Base-by-base conservation (phyloP, 1,284 basidiomycete genomes). In the Trichosporon sp. region DNA sequence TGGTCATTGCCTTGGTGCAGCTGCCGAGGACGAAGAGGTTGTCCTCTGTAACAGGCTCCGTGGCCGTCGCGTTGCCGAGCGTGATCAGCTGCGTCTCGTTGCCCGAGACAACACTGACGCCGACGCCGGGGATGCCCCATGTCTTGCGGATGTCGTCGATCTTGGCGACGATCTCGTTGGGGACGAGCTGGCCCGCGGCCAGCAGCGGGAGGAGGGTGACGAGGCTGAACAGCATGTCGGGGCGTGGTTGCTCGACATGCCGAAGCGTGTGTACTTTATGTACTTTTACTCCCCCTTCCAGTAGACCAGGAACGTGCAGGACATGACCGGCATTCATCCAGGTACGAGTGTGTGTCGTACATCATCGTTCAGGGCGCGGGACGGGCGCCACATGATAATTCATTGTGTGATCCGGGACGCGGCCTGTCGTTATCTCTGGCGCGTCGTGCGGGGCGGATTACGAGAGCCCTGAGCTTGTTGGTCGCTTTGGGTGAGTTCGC, bases 361-460 rank as follows among this genome's bases (percentile, higher is more conserved):
- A 54, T 54, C 51, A 54, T 10, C n/a, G 51, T 6, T 54, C 51
- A 26, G 51, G 51, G 51, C 51, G 8, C 21, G 19, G 51, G 51
- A 54, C 51, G 51, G 26, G 19, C 51, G 51, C 51, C 51, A 54
- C 51, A 54, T 54, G 51, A 54, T 54, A 54, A 54, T 54, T 54
- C 51, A 54, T 54, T 54, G 51, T 54, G 51, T 54, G 51, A 54
- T 54, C 51, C 51, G 51, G 51, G 51, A 54, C 51, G 51, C 51
- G 51, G 51, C 51, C 51, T 21, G 51, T 21, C 21, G 51, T 54
- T 54, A 19, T 19, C 51, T 54, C 51, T 54, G 51, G 51, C 21
- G 51, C 19, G 21, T 54, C 51, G 19, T 46, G 51, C 4, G 51
- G 51, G 51, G 51, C 51, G 51, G 21, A 54, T 54, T 21, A 54